phyloP scores from a whole-genome alignment of 768 basidiomycete genomes.

The Suillus discolor region DNA sequence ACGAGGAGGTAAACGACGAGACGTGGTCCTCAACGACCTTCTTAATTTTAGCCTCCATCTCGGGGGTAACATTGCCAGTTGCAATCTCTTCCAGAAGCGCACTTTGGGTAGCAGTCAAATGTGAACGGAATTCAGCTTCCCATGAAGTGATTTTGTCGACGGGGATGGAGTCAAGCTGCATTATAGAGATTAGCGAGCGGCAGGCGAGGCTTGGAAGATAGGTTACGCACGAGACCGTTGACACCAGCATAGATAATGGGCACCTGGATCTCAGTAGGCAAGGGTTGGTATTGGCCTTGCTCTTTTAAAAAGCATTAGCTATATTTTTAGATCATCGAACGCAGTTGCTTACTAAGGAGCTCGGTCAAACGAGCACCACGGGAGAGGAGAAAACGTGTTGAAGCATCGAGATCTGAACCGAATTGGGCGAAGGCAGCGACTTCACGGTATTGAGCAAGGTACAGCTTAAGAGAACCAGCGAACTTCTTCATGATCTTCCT shows the following conservation, averaged over 20 bases:
- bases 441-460: constrained; percentile 99
- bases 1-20: constrained; percentile 64
- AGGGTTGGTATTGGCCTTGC: constrained; percentile 97
- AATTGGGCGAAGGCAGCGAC: constrained; percentile 99
- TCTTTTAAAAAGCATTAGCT: constrained; percentile 48
- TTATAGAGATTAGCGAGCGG: not conserved
- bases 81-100: constrained; percentile 84
- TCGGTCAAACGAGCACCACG: constrained; percentile 99
- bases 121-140: constrained; percentile 91
- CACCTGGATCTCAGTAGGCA: constrained; percentile 95
- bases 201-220: not conserved
- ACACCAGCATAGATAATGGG: constrained; percentile 99
- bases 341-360: constrained; percentile 69
- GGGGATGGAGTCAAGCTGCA: constrained; percentile 88
- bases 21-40: constrained; percentile 91
- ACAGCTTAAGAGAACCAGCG: constrained; percentile 98
- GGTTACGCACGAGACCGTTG: constrained; percentile 84
- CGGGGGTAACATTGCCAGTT: constrained; percentile 81
- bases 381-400: constrained; percentile 96
- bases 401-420: constrained; percentile 99
- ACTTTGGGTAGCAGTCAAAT: constrained; percentile 74
- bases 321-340: constrained; percentile 12
- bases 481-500: constrained; percentile 99
- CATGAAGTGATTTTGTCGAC: constrained; percentile 93
- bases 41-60: constrained; percentile 94